Evolutionary conservation across 2,329 filamentous ascomycete genomes (phyloP), one percentile per base, ranked within the genome.

Genomic region (Fusarium xyrophilum): DNA sequence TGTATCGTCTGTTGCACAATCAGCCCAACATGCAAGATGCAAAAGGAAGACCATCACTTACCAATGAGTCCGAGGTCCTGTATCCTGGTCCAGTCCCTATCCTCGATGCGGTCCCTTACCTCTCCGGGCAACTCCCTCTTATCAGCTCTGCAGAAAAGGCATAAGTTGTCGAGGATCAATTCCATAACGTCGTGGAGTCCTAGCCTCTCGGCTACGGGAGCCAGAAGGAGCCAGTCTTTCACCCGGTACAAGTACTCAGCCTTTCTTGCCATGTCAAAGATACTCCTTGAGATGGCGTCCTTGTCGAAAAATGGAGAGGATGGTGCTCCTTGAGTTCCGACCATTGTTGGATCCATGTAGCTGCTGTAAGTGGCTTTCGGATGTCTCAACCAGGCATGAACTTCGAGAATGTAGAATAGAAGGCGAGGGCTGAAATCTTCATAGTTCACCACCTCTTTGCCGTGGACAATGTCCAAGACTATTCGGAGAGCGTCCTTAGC

Each of bases 221-320:
- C 60, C 15, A 73, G 46, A 9, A 73, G 62, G 8, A 62, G 23
- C 70, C 70, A 73, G 25, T 66, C 50, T 7, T 48, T 11, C 1
- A 71, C 56, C 13, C 30, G 44, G 10, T 51, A 44, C 19, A 71
- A n/a, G 3, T 47, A 46, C n/a, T 33, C 51, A 5, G 44, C 39
- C 17, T 43, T 7, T 23, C 19, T 5, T 27, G 53, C 36, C 5
- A 71, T 35, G 5, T 15, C 25, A 21, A 36, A 35, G 25, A 73
- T 46, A 3, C 27, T n/a, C 3, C 15, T 21, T 7, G 17, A 21
- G 19, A 73, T 67, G 0, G 15, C 23, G 2, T 28, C 32, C 3
- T 17, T 25, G 4, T 50, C 44, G 7, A 69, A 44, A 33, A 71
- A 69, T 5, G 46, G 32, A 21, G 17, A 23, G n/a, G 3, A 30